Evolutionary conservation across 1,284 basidiomycete species (phyloP), one percentile per base, ranked within the genome.

Genomic region (Crocinoboletus sp.): DNA sequence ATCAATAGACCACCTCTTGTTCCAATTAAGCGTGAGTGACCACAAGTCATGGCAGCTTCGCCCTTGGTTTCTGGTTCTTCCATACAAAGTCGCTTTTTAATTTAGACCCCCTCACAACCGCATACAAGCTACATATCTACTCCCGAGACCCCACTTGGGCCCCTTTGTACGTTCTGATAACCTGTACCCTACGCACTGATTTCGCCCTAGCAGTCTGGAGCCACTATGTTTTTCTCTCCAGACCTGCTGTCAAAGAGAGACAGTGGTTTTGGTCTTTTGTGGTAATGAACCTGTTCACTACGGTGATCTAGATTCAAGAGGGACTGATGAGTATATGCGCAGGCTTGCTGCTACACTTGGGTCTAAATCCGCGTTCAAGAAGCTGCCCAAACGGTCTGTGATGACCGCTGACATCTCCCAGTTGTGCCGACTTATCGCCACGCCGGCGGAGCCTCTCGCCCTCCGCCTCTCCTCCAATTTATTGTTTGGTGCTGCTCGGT

Each of bases 311-410:
- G 5, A 20, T 24, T 15, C n/a, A 20, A 12, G 19, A 24, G 24
- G 8, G 24, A 41, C 49, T 59, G 31, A 63, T 30, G 4, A 8
- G 15, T 50, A 28, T 44, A 41, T 49, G 47, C 48, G 33, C 30
- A 94, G 90, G 90, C 80, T 94, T 36, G 89, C 89, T 25, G 90
- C 90, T 4, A 94, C 90, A 1, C 72, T 94, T 15, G 91, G 90
- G 23, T 82, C 89, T 5, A 85, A 84, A 65, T 88, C 86, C 12
- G 77, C 80, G n/a, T 86, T 89, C 68, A 87, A 78, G 57, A 90
- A 84, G 57, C 69, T 94, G 6, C 83, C 88, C 8, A 83, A 80
- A 60, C 82, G 84, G 51, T 87, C 85, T 41, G 84, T 94, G 19
- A 69, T 88, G 50, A 80, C 78, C 12, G 86, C 89, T 31, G 84